Base-by-base conservation (phyloP, 108 stramenopile species). In the Cyclotella choctawhatcheeana region DNA sequence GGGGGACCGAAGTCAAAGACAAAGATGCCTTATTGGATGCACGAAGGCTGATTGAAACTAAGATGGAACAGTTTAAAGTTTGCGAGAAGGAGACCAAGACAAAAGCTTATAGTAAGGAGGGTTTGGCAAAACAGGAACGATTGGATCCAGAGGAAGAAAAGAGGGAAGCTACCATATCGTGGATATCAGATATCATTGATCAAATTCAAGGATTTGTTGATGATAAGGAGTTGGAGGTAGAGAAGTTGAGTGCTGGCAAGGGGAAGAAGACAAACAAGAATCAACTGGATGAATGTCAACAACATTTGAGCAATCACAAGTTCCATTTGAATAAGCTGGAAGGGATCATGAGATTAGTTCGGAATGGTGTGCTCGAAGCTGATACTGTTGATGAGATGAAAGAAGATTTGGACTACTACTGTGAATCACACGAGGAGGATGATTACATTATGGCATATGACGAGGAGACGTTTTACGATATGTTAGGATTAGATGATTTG, bases 61-160 rank as follows among this genome's bases (percentile, higher is more conserved):
- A 98, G 77, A 99, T 99, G 99, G 99, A 99, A 82, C 90, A 93
- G 58, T 99, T 99, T 83, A 99, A 99, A 81, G 80, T 96, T 26
- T 95, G 95, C 37, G 99, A 99, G 84, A 97, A 96, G 76, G 99
- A 99, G 82, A 98, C 97, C 14, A 99, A 99, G 76, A 98, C 98
- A 16, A 99, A 99, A 64, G 96, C 97, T 0, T 99, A 97, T 72
- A 91, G 89, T 44, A 98, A 98, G 75, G 98, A 98, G 64, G 99
- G 99, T 18, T 70, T 99, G 71, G 96, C 96, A 24, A 70, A 92
- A 62, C 80, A 69, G 13, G 91, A 91, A 18, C 79, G 84, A 60
- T 71, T 95, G 27, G 88, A 88, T 80, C 91, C 93, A 5, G 82
- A 71, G 40, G 95, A 96, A 71, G 81, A 90, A 70, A 91, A 91